A percentile compares a stretch with the other conserved stretches of the same genome.
These are phyloP conservation scores for Tolypocladium cylindrosporum DNA, from an alignment of 2,329 filamentous ascomycete species.

Conservation along the genomic window DNA sequence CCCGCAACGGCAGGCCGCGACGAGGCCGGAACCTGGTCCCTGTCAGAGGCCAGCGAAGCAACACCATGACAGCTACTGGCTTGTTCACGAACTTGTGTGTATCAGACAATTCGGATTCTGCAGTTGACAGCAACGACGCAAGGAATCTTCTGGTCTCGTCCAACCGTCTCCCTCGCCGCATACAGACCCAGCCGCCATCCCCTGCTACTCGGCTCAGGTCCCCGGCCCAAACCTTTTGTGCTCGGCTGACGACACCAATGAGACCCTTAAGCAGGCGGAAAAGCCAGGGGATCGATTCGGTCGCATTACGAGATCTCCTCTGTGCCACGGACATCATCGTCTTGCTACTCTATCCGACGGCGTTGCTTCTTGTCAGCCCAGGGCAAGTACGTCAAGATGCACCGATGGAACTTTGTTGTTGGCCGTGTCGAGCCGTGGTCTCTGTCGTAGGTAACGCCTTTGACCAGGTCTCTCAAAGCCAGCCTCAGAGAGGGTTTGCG, in stretches of 20 bases:
- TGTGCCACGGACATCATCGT: too few species aligned
- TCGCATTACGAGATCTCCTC: not conserved
- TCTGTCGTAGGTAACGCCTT: not conserved
- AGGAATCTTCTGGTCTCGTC: not conserved
- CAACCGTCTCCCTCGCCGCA: not conserved
- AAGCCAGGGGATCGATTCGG: not conserved
- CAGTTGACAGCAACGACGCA: not conserved
- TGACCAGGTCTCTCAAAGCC: not conserved
- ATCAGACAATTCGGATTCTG: too few species aligned
- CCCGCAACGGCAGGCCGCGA: too few species aligned
- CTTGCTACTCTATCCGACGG: too few species aligned
- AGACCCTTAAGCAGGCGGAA: not conserved
- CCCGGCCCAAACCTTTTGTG: not conserved
- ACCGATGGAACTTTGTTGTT: not conserved
- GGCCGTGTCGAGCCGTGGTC: not conserved
- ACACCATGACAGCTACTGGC: too few species aligned
- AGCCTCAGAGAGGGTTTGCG: not conserved
- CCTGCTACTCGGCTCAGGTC: too few species aligned
- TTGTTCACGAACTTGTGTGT: too few species aligned
- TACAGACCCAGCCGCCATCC: not conserved
- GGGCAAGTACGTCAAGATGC: not conserved
- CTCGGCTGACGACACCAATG: not conserved
- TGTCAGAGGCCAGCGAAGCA: too few species aligned
- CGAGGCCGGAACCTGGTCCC: too few species aligned
- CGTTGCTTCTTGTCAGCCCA: too few species aligned